Base-by-base conservation (phyloP, 2,329 filamentous ascomycete species). In the Penicillium sp. region DNA sequence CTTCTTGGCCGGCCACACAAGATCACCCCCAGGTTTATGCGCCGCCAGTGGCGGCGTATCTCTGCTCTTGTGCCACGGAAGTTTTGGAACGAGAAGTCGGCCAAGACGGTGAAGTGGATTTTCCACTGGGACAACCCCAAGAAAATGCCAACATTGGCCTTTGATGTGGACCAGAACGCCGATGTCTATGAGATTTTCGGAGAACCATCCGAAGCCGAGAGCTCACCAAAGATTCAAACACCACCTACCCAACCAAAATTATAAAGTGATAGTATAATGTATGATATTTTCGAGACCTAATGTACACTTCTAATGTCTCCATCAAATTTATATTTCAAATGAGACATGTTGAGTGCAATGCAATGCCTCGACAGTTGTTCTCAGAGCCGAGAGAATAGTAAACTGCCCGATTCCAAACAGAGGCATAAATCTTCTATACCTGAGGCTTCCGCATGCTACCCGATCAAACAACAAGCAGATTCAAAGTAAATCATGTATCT, bases 21-120 rank as follows among this genome's bases (percentile, higher is more conserved):
- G 3, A 70, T 78, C 40, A 76, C 73, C 6, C 54, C 65, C 18
- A 69, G 75, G 12, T 69, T 77, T 45, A 74, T 79, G 69, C 63
- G 58, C 9, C 67, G 70, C 26, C 52, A 70, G 15, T 77, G 75
- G 75, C 64, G 64, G 42, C 71, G 68, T n/a, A 58, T 76, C 23
- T 71, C 68, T 31, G 59, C 58, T 37, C 43, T 73, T 15, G 66
- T 73, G 1, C 75, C 74, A 18, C 67, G 64, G 8, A 63, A 67
- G 52, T 53, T 53, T 15, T 68, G 61, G 61, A 61, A 67, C 52
- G 47, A 55, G 2, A 37, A 29, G 12, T 56, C 53, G 18, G 18
- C n/a, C 18, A 40, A 40, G 18, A 22, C n/a, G 2, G 49, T 67
- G 11, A 71, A 64, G 54, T 63, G 57, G 50, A 37, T 48, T 1